Evolutionary conservation across 371 early-diverging fungal genomes (phyloP).

Genomic region (Rhizopus microsporus): DNA sequence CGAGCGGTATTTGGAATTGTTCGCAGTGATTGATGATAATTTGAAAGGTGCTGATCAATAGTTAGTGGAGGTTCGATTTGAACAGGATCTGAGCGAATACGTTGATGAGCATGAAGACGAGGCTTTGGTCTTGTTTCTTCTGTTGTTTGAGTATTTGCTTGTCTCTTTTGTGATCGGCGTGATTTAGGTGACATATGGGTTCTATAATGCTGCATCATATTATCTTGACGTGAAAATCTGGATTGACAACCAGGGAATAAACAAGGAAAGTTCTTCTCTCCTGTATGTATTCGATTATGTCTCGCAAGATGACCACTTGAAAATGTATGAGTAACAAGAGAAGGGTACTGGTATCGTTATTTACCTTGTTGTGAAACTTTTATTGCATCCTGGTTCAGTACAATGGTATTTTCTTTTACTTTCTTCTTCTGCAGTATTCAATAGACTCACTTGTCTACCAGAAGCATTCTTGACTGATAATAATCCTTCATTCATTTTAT

Average conservation of each 20-base stretch:
- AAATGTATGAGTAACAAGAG: not conserved
- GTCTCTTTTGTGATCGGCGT: constrained; percentile 53
- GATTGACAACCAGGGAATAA: constrained; percentile 77
- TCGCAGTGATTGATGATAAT: constrained; percentile 36
- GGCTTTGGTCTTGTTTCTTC: constrained; percentile 42
- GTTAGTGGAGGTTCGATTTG: constrained; percentile 45
- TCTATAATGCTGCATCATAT: constrained; percentile 91
- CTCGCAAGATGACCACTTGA: constrained; percentile 83
- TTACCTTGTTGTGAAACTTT: constrained; percentile 66
- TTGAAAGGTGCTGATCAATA: constrained; percentile 47
- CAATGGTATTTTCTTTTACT: constrained; percentile 60
- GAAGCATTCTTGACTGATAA: constrained; percentile 41
- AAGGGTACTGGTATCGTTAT: not conserved
- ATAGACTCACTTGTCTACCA: constrained; percentile 42
- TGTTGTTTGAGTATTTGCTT: not conserved
- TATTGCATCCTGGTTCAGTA: constrained; percentile 56
- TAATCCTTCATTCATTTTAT: constrained; percentile 26
- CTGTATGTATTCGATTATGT: constrained; percentile 90
- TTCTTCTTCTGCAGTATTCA: constrained; percentile 31
- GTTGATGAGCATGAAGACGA: constrained; percentile 45
- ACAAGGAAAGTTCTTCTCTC: constrained; percentile 90
- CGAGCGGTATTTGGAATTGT: constrained; percentile 17
- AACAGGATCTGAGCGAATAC: constrained; percentile 43
- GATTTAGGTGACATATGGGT: constrained; percentile 80
- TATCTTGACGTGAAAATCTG: constrained; percentile 86